phyloP scores from a whole-genome alignment of 495 filamentous ascomycete species.

The Hamigera avellanea region DNA sequence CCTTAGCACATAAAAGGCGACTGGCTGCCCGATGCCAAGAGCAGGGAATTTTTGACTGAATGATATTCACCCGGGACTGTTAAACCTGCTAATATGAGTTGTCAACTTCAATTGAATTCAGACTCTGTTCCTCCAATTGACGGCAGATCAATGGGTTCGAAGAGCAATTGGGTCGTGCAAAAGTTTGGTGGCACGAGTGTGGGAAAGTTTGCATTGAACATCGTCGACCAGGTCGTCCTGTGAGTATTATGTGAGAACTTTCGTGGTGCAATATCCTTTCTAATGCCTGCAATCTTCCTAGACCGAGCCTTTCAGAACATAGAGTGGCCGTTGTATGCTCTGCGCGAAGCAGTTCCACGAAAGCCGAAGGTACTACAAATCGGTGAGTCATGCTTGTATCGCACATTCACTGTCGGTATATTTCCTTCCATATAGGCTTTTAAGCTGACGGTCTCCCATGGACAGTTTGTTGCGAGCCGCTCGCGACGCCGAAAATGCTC shows the following conservation, averaged over 20 bases:
- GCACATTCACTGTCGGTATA: no score
- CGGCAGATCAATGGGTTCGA: slow-evolving; percentile 3
- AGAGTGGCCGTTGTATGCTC: slow-evolving; percentile 86
- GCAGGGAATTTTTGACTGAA: background rate
- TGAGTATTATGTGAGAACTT: slow-evolving; percentile 21
- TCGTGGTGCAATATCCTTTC: background rate
- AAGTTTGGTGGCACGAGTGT: slow-evolving; percentile 76
- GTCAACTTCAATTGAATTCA: slow-evolving; percentile 5
- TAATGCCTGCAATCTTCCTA: slow-evolving; percentile 20
- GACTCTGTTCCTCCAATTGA: slow-evolving; percentile 6
- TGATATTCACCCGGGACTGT: background rate
- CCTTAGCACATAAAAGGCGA: background rate
- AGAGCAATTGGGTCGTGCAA: slow-evolving; percentile 61
- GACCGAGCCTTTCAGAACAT: slow-evolving; percentile 52
- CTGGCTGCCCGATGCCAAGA: slow-evolving; percentile 3
- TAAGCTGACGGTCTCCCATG: background rate
- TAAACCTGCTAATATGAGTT: background rate
- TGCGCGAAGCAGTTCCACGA: slow-evolving; percentile 79
- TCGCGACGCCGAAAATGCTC: slow-evolving; percentile 50
- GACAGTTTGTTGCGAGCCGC: slow-evolving; percentile 57
- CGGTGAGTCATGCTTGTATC: slow-evolving; percentile 48
- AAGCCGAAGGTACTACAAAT: slow-evolving; percentile 87
- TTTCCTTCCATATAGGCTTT: background rate
- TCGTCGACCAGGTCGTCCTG: slow-evolving; percentile 65
- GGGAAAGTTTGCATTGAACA: slow-evolving; percentile 57